Base-by-base conservation (phyloP, 2,329 filamentous ascomycete genomes). In the Claviceps sp. region DNA sequence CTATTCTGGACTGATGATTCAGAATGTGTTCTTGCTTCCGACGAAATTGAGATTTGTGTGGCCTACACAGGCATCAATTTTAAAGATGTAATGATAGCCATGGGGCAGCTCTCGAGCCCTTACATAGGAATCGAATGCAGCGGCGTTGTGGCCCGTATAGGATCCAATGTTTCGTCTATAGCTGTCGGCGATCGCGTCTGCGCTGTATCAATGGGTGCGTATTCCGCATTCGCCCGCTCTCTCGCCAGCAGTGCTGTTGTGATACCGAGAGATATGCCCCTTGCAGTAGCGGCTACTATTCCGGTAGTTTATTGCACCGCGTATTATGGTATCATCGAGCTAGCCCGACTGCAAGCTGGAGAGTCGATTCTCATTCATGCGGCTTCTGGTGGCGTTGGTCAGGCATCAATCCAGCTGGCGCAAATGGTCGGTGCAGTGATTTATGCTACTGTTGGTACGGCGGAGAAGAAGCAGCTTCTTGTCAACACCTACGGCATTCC, bases 31-130 rank as follows among this genome's bases (percentile, higher is more conserved):
- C 54, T 72, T n/a, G 61, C 57, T 0, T 61, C 57, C 0, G 61
- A 68, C 16, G 62, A 72, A 40, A 58, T 74, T 8, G 70, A 73
- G 57, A 66, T 74, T 48, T 66, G 70, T 50, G 65, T 73, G 13
- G 65, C 64, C 36, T 69, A 69, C 4, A 63, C 69, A 1, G 71
- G 71, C 1, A 60, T 77, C 53, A 77, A 73, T 59, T 72, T 71
- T 55, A 67, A 58, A 41, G 61, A 64, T 16, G 55, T 62, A 11
- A 30, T 63, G 9, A 53, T 59, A 6, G 54, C 57, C 2, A 60
- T 60, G 42, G 61, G 61, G 2, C 55, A 60, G 44, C 41, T 60
- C 0, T 47, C 55, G 1, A 54, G 58, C 8, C 51, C 52, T 7
- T 55, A 58, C 16, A 46, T 62, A n/a, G 58, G 59, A 6, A 47